phyloP scores from a whole-genome alignment of 495 filamentous ascomycete genomes.

The Cairneyella variabilis region DNA sequence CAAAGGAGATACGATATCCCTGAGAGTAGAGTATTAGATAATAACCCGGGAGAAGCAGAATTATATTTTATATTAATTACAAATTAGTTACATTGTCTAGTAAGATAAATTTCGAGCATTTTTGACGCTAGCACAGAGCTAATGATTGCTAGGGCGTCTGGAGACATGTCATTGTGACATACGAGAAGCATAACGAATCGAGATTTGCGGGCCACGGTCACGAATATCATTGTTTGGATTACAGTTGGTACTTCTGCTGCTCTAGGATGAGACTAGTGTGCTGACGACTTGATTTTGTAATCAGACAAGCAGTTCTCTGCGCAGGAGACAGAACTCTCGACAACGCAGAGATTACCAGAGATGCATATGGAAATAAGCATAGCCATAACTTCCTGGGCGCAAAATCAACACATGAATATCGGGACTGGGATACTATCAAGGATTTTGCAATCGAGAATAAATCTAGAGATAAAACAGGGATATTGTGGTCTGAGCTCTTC shows the following conservation, averaged over 20 bases:
- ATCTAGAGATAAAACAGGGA: conserved; percentile 19
- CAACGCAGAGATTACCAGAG: conserved; percentile 21
- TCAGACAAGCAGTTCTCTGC: conserved; percentile 29
- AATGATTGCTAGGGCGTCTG: conserved; percentile 18
- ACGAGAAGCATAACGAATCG: conserved; percentile 26
- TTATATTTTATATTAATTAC: conserved; percentile 28
- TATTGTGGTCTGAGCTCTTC: too few relatives aligned
- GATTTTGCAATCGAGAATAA: conserved; percentile 19
- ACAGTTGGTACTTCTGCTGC: conserved; percentile 22
- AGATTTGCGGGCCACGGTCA: conserved; percentile 30
- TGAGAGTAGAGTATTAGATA: conserved; percentile 21
- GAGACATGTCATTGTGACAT: conserved; percentile 28
- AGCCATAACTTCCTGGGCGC: conserved; percentile 26
- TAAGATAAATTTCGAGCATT: too few relatives aligned
- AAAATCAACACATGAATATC: conserved; percentile 28
- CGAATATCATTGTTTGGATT: conserved; percentile 32
- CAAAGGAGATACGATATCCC: conserved; percentile 26
- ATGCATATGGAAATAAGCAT: conserved; percentile 17
- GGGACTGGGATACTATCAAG: conserved; percentile 29
- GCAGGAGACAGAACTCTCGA: conserved; percentile 31
- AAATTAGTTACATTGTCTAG: conserved; percentile 30
- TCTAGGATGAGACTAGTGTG: too few relatives aligned
- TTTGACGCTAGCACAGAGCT: too few relatives aligned
- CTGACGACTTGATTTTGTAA: conserved; percentile 5
- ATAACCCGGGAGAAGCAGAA: conserved; percentile 21